Percentiles rank a stretch among this genome's conserved stretches.
phyloP scores from a whole-genome alignment of 345 rosid species.

The Camelina sativa region DNA sequence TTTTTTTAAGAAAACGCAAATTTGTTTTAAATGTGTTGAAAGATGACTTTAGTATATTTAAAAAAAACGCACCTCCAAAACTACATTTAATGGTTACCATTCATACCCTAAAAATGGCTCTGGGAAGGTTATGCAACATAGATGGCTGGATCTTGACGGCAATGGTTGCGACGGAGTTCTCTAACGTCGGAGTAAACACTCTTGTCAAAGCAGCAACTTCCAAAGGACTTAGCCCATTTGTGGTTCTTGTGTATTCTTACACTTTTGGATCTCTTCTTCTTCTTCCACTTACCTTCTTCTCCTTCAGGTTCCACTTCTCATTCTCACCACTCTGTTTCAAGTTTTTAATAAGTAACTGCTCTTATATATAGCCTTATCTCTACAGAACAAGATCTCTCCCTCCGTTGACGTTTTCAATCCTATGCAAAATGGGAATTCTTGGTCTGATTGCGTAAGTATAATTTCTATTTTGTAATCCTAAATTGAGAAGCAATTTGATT shows the following conservation, averaged over 20 bases:
- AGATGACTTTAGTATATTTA: too few species aligned
- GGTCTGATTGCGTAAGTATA: conserved; percentile 40
- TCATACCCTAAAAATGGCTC: conserved; percentile 22
- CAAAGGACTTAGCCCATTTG: conserved; percentile 41
- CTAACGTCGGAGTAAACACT: conserved; percentile 42
- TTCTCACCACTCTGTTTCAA: conserved; percentile 19
- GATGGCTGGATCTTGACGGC: conserved; percentile 38
- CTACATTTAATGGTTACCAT: too few species aligned
- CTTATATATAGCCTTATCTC: background rate
- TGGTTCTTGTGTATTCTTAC: conserved; percentile 43
- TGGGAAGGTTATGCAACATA: conserved; percentile 13
- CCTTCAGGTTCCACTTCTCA: conserved; percentile 32
- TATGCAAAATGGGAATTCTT: conserved; percentile 38
- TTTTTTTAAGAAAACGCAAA: too few species aligned
- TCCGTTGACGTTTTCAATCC: conserved; percentile 35
- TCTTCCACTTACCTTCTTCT: conserved; percentile 41
- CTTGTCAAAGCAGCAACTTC: conserved; percentile 45
- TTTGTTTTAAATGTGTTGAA: too few species aligned
- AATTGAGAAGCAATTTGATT: background rate
- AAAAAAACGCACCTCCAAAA: too few species aligned
- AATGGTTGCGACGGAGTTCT: conserved; percentile 37
- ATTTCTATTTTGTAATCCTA: background rate
- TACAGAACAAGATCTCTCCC: conserved; percentile 46
- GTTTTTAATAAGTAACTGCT: background rate
- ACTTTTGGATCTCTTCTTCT: conserved; percentile 42